These are phyloP conservation scores for Suhomyces coccinellae DNA, from an alignment of 1,139 yeast genomes.

Conservation along the genomic window DNA sequence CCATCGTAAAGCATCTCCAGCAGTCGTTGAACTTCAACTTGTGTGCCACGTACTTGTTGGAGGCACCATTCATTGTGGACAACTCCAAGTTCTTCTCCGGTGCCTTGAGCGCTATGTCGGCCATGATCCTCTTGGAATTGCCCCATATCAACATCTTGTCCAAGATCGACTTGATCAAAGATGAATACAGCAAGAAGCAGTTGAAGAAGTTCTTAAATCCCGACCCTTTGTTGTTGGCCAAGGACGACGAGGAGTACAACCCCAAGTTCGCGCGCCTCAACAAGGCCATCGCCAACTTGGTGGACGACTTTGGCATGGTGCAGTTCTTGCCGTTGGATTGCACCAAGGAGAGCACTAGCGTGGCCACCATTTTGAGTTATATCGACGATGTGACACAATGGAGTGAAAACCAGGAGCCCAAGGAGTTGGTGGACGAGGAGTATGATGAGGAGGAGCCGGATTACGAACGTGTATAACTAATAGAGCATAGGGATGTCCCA, in stretches of 20 bases:
- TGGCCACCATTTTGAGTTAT: conserved; percentile 82
- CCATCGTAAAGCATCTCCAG: conserved; percentile 80
- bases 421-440: conserved; percentile 62
- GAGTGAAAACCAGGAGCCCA: conserved; percentile 96
- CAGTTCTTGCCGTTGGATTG: conserved; percentile 91
- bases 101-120: conserved; percentile 95
- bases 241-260: conserved; percentile 48
- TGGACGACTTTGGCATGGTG: conserved; percentile 98
- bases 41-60: conserved; percentile 90
- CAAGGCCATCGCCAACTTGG: conserved; percentile 79
- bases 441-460: conserved; percentile 9
- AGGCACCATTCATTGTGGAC: conserved; percentile 92
- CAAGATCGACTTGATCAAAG: conserved; percentile 81
- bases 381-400: conserved; percentile 97
- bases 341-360: conserved; percentile 70
- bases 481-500: too few relatives aligned
- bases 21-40: conserved; percentile 76
- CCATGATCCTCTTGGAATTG: conserved; percentile 90
- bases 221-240: conserved; percentile 70
- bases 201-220: conserved; percentile 86
- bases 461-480: conserved; percentile 3
- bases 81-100: conserved; percentile 92
- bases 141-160: conserved; percentile 92
- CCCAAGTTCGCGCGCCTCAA: conserved; percentile 77
- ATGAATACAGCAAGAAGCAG: conserved; percentile 69